phyloP scores from a whole-genome alignment of 2,329 filamentous ascomycete species.

The Teratosphaeria pseudoeucalypti region DNA sequence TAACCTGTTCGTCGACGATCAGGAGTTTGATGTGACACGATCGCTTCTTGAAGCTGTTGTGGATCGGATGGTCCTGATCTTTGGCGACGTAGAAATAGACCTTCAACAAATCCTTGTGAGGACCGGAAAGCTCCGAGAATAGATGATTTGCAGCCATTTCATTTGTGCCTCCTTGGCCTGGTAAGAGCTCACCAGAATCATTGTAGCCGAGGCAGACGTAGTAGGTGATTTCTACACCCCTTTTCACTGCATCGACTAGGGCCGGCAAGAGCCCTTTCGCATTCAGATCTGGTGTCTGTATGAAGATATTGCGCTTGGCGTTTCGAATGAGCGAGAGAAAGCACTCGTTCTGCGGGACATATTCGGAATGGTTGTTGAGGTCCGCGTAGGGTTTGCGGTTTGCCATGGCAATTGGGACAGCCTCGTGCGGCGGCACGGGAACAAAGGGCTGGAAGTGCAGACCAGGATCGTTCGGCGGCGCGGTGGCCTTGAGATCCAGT shows the following conservation, averaged over 20 bases:
- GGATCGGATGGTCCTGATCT: slow-evolving; percentile 58
- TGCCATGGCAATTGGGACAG: slow-evolving; percentile 31
- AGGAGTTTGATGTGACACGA: slow-evolving; percentile 70
- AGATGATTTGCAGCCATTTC: slow-evolving; percentile 57
- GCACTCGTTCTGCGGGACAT: slow-evolving; percentile 64
- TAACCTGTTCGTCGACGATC: slow-evolving; percentile 59
- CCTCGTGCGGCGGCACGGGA: slow-evolving; percentile 28
- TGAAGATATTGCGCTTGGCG: slow-evolving; percentile 56
- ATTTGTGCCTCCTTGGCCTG: slow-evolving; percentile 65
- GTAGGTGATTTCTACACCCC: slow-evolving; percentile 57
- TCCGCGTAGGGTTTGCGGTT: slow-evolving; percentile 58
- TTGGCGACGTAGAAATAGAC: slow-evolving; percentile 65
- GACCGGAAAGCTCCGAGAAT: slow-evolving; percentile 39
- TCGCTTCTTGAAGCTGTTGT: slow-evolving; percentile 54
- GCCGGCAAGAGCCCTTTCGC: slow-evolving; percentile 56
- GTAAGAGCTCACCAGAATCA: slow-evolving; percentile 64
- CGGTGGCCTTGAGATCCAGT: slow-evolving; percentile 27
- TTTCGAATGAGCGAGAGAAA: slow-evolving; percentile 61
- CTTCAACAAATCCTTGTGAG: slow-evolving; percentile 42
- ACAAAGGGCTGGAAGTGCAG: slow-evolving; percentile 46
- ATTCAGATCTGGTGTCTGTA: slow-evolving; percentile 69
- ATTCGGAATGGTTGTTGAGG: slow-evolving; percentile 49
- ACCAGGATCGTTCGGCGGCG: slow-evolving; percentile 30
- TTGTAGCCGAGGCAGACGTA: slow-evolving; percentile 74
- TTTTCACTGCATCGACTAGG: slow-evolving; percentile 52